Evolutionary conservation across 768 basidiomycete species (phyloP).

Genomic region (Naganishia vaughanmartiniae): DNA sequence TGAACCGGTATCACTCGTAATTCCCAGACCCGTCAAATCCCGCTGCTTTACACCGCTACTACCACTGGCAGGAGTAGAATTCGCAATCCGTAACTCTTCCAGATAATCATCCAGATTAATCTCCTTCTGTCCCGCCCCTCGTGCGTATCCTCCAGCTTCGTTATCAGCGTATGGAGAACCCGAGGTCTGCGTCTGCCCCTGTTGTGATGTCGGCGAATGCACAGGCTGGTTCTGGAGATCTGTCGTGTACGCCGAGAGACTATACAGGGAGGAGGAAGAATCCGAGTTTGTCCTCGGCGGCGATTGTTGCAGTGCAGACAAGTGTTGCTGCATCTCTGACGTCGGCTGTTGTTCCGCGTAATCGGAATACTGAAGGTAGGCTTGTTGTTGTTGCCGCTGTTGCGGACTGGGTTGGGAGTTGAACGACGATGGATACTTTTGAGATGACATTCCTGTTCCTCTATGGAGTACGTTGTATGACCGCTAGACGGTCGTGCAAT

Average conservation of each 20-base stretch:
- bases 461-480: background rate
- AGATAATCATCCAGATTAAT: constrained; percentile 19
- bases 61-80: background rate
- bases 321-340: background rate
- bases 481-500: background rate
- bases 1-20: background rate
- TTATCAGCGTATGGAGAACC: background rate
- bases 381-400: constrained; percentile 8
- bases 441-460: background rate
- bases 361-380: background rate
- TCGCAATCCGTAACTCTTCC: constrained; percentile 8
- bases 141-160: background rate
- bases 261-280: constrained; percentile 13
- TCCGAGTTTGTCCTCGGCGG: constrained; percentile 19
- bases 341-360: constrained; percentile 1
- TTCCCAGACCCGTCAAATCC: background rate
- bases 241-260: constrained; percentile 14
- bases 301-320: background rate
- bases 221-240: constrained; percentile 14
- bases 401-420: background rate
- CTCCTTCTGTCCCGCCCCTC: background rate
- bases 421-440: background rate
- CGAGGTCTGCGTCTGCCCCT: background rate
- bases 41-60: background rate
- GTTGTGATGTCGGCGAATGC: constrained; percentile 1